phyloP scores from a whole-genome alignment of 441 rosid genomes.

The Adansonia grandidieri region DNA sequence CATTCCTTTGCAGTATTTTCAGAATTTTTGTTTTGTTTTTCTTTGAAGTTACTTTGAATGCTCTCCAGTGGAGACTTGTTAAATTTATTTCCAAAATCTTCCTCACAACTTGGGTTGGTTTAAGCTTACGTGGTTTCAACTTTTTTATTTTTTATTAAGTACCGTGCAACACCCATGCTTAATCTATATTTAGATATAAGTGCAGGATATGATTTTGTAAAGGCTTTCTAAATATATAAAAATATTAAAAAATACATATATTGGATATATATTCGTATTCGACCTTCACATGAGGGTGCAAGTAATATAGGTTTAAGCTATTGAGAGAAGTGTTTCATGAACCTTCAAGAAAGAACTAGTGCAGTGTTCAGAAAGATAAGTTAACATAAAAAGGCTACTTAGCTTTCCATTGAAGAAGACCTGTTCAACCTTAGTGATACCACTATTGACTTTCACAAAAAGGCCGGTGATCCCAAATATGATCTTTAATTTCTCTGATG shows the following conservation, averaged over 20 bases:
- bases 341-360: constrained; percentile 5
- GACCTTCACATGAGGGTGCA: too few relatives aligned
- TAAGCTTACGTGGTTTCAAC: not conserved
- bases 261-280: too few relatives aligned
- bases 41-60: not conserved
- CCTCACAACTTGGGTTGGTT: not conserved
- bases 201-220: too few relatives aligned
- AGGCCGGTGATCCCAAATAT: not conserved
- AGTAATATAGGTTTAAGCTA: too few relatives aligned
- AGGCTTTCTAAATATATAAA: too few relatives aligned
- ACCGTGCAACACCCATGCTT: too few relatives aligned
- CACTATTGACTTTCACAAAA: constrained; percentile 14
- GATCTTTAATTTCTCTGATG: not conserved
- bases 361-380: not conserved
- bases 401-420: constrained; percentile 12
- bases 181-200: too few relatives aligned
- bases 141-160: too few relatives aligned
- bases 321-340: not conserved
- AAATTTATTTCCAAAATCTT: not conserved
- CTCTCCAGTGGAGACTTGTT: too few relatives aligned
- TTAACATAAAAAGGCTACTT: not conserved
- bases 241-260: too few relatives aligned
- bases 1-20: not conserved
- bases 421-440: constrained; percentile 26
- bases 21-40: not conserved